Evolutionary conservation across 495 filamentous ascomycete genomes (phyloP).

Genomic region (Talaromyces proteolyticus): DNA sequence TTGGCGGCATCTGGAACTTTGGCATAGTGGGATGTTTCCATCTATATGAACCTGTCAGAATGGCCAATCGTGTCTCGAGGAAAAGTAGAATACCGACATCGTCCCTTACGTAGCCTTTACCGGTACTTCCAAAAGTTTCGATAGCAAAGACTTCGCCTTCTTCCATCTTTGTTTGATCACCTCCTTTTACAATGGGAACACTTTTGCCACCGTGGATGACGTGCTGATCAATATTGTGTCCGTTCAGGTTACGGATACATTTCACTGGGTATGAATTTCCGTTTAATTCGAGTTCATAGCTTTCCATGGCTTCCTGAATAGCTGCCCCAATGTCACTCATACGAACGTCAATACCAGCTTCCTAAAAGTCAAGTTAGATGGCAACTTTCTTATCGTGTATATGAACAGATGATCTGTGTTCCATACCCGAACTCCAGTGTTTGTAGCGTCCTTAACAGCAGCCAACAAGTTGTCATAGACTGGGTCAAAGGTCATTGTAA

Average conservation of each 20-base stretch:
- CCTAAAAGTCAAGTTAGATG: constrained; percentile 22
- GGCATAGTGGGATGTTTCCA: constrained; percentile 75
- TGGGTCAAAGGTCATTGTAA: constrained; percentile 83
- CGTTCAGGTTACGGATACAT: constrained; percentile 80
- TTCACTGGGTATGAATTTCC: constrained; percentile 78
- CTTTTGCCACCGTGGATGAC: constrained; percentile 86
- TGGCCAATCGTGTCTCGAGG: neutral
- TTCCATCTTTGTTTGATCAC: constrained; percentile 84
- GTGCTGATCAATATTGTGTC: constrained; percentile 81
- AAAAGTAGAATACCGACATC: constrained; percentile 47
- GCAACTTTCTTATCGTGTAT: neutral
- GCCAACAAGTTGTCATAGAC: constrained; percentile 77
- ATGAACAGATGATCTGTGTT: neutral
- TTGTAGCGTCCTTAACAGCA: constrained; percentile 81
- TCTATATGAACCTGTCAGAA: constrained; percentile 20
- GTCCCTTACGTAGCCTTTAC: constrained; percentile 77
- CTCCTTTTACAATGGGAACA: constrained; percentile 81
- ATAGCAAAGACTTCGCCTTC: constrained; percentile 91
- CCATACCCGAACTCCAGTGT: constrained; percentile 66
- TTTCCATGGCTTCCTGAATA: constrained; percentile 88
- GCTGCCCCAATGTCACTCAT: constrained; percentile 68
- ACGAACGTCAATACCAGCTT: constrained; percentile 77
- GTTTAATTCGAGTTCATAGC: constrained; percentile 75
- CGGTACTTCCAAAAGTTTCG: constrained; percentile 90
- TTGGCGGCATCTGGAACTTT: constrained; percentile 57